phyloP scores from a whole-genome alignment of 768 basidiomycete species.

The Mycena vulgaris region DNA sequence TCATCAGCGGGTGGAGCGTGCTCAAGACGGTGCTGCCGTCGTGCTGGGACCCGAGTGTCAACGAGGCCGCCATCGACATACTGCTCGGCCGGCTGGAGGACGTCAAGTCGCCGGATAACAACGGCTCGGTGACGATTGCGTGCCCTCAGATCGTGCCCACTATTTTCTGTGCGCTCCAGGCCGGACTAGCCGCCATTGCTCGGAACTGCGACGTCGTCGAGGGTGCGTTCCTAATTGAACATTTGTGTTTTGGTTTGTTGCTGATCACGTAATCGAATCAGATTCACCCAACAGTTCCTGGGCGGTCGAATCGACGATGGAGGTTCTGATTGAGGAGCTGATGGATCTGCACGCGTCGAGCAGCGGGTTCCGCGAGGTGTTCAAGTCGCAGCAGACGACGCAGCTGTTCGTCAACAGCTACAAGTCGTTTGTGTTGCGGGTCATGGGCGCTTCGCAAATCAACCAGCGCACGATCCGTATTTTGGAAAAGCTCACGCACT shows the following conservation, averaged over 20 bases:
- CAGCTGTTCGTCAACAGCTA: slow-evolving; percentile 78
- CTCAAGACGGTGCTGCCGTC: slow-evolving; percentile 77
- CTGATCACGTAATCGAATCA: slow-evolving; percentile 30
- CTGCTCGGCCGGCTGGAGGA: slow-evolving; percentile 67
- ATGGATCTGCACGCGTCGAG: slow-evolving; percentile 78
- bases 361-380: slow-evolving; percentile 77
- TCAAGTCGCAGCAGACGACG: slow-evolving; percentile 80
- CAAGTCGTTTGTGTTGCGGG: slow-evolving; percentile 65
- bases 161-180: slow-evolving; percentile 78
- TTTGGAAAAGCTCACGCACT: slow-evolving; percentile 78
- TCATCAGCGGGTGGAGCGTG: slow-evolving; percentile 87
- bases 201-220: slow-evolving; percentile 50
- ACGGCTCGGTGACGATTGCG: slow-evolving; percentile 51
- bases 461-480: slow-evolving; percentile 67
- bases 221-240: slow-evolving; percentile 42
- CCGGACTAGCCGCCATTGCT: slow-evolving; percentile 63
- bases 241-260: slow-evolving; percentile 32
- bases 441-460: slow-evolving; percentile 55
- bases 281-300: slow-evolving; percentile 31
- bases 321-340: slow-evolving; percentile 77
- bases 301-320: slow-evolving; percentile 60
- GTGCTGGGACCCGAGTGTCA: slow-evolving; percentile 79
- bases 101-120: slow-evolving; percentile 38
- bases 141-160: slow-evolving; percentile 83
- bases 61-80: slow-evolving; percentile 78